These are phyloP conservation scores for Tuber magnatum DNA, from an alignment of 495 filamentous ascomycete species.

Conservation along the genomic window DNA sequence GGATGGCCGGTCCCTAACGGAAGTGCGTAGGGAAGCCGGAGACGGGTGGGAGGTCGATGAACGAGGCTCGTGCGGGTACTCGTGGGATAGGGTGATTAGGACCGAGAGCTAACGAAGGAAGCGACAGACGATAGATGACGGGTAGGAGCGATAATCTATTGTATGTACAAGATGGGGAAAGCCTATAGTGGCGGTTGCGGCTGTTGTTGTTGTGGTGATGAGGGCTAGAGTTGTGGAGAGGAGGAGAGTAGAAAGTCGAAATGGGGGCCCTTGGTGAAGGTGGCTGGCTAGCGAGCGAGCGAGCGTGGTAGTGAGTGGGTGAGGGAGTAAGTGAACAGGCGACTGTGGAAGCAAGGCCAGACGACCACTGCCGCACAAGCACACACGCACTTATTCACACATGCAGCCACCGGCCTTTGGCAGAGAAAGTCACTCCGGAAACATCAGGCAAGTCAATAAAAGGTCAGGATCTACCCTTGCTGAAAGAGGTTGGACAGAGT, in stretches of 20 bases:
- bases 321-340: neutral
- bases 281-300: neutral
- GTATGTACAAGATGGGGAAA: slow-evolving; percentile 21
- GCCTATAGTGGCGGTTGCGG: neutral
- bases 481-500: neutral
- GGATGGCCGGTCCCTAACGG: slow-evolving; percentile 33
- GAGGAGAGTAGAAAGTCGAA: neutral
- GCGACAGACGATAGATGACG: slow-evolving; percentile 15
- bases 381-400: neutral
- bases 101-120: neutral
- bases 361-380: neutral
- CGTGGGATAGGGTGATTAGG: neutral
- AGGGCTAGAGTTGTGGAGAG: neutral
- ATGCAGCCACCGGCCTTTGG: neutral
- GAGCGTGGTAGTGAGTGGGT: neutral
- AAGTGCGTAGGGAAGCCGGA: slow-evolving; percentile 20
- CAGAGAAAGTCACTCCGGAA: neutral
- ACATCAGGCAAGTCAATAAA: neutral
- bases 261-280: neutral
- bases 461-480: neutral
- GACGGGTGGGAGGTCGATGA: neutral
- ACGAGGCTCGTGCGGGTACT: neutral
- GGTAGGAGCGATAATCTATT: slow-evolving; percentile 8
- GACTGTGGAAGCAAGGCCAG: neutral
- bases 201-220: slow-evolving; percentile 12